Conservation (phyloP, 2,329 filamentous ascomycete genomes). For the Coniosporium tulheliwenetii region DNA sequence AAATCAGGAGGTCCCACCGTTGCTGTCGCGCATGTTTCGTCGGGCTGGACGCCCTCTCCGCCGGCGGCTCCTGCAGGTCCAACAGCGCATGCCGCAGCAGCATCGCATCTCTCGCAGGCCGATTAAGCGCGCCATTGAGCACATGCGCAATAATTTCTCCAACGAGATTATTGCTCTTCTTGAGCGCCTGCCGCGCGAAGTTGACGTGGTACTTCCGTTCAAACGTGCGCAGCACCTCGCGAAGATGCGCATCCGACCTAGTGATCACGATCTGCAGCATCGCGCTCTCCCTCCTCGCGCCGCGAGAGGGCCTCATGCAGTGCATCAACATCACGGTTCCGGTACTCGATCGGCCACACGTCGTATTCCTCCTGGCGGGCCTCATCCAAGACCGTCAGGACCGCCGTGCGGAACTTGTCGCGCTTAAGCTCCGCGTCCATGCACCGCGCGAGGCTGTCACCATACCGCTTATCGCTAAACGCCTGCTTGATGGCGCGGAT, state of each 20-base stretch:
- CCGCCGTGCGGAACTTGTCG: conserved; percentile 87
- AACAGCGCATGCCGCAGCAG: conserved; percentile 76
- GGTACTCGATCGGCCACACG: conserved; percentile 38
- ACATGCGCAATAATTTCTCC: conserved; percentile 91
- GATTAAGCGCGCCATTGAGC: conserved; percentile 92
- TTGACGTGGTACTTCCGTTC: conserved; percentile 59
- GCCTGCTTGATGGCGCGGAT: conserved; percentile 72
- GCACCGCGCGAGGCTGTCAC: conserved; percentile 63
- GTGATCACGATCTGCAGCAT: conserved; percentile 77
- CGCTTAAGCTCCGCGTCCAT: conserved; percentile 89
- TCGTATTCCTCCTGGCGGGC: conserved; percentile 69
- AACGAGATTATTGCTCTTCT: conserved; percentile 81
- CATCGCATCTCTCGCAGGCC: conserved; percentile 80
- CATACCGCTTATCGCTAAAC: conserved; percentile 86
- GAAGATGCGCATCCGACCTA: conserved; percentile 66
- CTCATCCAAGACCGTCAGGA: conserved; percentile 71
- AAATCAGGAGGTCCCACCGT: conserved; percentile 75
- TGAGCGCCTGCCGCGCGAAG: conserved; percentile 75
- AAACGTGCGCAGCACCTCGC: conserved; percentile 65
- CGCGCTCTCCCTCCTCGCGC: conserved; percentile 62
- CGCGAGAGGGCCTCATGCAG: conserved; percentile 57
- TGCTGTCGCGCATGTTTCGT: conserved; percentile 32
- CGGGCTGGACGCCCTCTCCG: conserved; percentile 34
- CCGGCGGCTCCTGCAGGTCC: conserved; percentile 27
- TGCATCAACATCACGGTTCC: conserved; percentile 50